Conservation (phyloP, 257 asterid species). For the Solanum virginianum region DNA sequence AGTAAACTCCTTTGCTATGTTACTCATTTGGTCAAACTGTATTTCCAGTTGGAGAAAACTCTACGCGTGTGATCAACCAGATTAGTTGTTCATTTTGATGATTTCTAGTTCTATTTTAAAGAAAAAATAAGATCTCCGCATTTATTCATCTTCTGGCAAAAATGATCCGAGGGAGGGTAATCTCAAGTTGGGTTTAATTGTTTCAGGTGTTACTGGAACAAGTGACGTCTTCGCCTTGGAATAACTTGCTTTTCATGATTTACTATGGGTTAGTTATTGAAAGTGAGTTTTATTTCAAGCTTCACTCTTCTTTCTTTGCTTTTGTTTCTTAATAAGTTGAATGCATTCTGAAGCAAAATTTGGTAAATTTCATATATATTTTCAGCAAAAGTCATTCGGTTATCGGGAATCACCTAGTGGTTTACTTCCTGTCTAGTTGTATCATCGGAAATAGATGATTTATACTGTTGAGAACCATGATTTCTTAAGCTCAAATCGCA, state of each 20-base stretch:
- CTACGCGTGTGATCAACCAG: background rate
- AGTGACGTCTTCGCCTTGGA: constrained; percentile 79
- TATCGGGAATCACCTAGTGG: no score
- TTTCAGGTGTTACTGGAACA: constrained; percentile 93
- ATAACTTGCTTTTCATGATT: constrained; percentile 88
- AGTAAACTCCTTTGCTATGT: background rate
- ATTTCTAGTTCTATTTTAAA: background rate
- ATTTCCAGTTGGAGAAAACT: background rate
- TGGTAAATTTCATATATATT: no score
- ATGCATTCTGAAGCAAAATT: background rate
- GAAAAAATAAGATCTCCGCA: no score
- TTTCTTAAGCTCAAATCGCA: no score
- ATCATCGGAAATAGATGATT: no score
- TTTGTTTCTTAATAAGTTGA: background rate
- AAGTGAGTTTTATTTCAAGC: constrained; percentile 34
- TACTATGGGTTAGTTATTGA: constrained; percentile 81
- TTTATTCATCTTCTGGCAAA: no score
- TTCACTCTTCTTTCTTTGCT: no score
- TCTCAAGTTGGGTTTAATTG: background rate
- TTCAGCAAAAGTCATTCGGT: no score
- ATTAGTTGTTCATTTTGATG: background rate
- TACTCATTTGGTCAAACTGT: background rate
- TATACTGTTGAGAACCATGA: no score
- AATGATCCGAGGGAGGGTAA: background rate
- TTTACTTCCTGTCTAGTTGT: no score